phyloP scores from a whole-genome alignment of 1,284 basidiomycete species.

The Ustilago nuda region DNA sequence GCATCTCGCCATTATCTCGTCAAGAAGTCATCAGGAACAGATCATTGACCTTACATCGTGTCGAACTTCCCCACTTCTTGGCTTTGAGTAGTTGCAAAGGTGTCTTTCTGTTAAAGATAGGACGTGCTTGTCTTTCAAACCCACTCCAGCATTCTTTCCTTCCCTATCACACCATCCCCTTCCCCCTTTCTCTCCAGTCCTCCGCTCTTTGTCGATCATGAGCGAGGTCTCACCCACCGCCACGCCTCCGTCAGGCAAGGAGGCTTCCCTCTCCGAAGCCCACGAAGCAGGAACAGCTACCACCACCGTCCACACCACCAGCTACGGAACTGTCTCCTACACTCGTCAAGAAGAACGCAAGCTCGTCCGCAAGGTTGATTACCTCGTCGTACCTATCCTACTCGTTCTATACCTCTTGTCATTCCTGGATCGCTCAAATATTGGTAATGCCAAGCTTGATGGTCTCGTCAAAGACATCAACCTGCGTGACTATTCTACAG shows the following conservation, averaged over 20 bases:
- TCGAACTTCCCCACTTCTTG: constrained; percentile 1
- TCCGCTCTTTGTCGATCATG: constrained; percentile 5
- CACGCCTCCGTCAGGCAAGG: constrained; percentile 23
- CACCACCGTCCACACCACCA: constrained; percentile 18
- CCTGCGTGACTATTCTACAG: constrained; percentile 49
- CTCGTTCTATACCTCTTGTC: constrained; percentile 46
- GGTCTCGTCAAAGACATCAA: constrained; percentile 51
- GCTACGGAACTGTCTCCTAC: constrained; percentile 33
- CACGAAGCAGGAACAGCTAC: constrained; percentile 17
- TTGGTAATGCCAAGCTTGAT: constrained; percentile 57
- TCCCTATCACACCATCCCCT: too few species aligned
- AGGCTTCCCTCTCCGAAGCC: constrained; percentile 16
- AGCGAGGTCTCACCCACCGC: constrained; percentile 22
- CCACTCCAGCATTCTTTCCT: too few species aligned
- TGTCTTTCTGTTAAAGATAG: neutral
- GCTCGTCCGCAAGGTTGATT: constrained; percentile 59
- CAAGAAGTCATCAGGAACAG: neutral
- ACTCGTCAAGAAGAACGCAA: constrained; percentile 53
- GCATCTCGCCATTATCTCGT: constrained; percentile 12
- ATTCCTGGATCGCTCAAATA: constrained; percentile 58
- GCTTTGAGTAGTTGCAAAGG: neutral
- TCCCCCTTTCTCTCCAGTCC: neutral
- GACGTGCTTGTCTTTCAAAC: neutral
- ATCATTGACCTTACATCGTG: neutral
- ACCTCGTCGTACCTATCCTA: constrained; percentile 55